Evolutionary conservation across 225 moss, liverwort and hornwort genomes (phyloP), one percentile per base, ranked within the genome.

Genomic region (Bryoerythrophyllum caledonicum): DNA sequence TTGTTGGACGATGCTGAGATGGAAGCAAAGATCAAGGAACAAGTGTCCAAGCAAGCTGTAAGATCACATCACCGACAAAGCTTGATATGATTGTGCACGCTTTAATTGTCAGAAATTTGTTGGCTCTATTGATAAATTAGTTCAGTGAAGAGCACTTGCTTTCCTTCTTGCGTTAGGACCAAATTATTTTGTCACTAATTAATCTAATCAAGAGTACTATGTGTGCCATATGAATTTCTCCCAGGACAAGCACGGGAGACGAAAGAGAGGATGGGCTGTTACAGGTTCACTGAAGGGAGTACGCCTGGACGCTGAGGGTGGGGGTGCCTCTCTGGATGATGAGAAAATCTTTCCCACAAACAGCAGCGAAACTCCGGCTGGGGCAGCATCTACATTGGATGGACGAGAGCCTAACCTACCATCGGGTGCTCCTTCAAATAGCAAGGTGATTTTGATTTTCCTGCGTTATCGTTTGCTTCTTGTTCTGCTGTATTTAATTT

Each of bases 21-120:
- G 70, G 70, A 70, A 70, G 70, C 70, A 25, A 70, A 70, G 57
- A 70, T 70, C 19, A 57, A 70, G 40, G 70, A 70, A 40, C 70
- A 70, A 40, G 70, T 70, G 26, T 70, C 70, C 16, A 57, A 40
- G 40, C 56, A 70, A 56, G 25, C 70, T 55, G 67, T 67, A 51
- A 28, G 49, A 49, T 49, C 6, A 49, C 6, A 19, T 49, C 48
- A 6, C 48, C 6, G 44, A 15, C 44, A 4, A 44, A 44, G 44
- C 15, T 12, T 44, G 4, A 44, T 44, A 14, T 44, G 4, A 3
- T 15, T 44, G 44, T 44, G n/a, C n/a, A 4, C 15, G 44, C 44
- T 44, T 15, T 44, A 12, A 44, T 14, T 44, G 44, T 44, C 14
- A 44, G 44, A 44, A 34, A 44, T 44, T 4, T 44, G 44, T 44